Percentiles rank a stretch among this genome's conserved stretches.
Conservation (phyloP, 257 asterid species). For the Jacaranda mimosifolia region DNA sequence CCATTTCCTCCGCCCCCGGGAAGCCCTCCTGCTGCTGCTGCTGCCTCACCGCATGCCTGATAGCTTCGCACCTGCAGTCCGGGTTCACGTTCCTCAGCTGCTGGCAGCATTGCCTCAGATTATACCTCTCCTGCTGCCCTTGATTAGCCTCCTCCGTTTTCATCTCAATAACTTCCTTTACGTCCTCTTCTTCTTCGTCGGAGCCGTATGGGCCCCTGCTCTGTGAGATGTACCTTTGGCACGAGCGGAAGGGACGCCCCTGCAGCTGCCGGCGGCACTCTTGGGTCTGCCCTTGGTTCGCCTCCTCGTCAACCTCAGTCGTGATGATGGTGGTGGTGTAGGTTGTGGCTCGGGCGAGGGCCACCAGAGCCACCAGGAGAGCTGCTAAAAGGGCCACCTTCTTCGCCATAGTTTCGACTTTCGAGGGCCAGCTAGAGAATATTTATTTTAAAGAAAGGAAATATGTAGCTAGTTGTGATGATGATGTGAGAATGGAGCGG, state of each 20-base stretch:
- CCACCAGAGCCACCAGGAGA: conserved; percentile 52
- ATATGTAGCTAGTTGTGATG: not conserved
- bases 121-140: not conserved
- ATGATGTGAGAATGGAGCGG: not conserved
- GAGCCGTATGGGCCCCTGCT: not conserved
- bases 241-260: conserved; percentile 43
- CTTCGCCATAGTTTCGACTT: conserved; percentile 40
- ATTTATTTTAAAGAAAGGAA: not conserved
- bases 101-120: conserved; percentile 43
- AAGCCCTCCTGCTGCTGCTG: conserved; percentile 37
- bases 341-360: conserved; percentile 45
- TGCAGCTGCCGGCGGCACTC: conserved; percentile 51
- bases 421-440: not conserved
- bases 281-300: conserved; percentile 12
- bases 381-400: conserved; percentile 44
- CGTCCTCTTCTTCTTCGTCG: not conserved
- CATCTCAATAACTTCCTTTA: not conserved
- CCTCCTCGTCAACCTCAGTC: conserved; percentile 41
- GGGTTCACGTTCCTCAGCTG: conserved; percentile 36
- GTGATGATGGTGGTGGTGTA: conserved; percentile 54
- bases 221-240: conserved; percentile 41
- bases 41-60: conserved; percentile 41
- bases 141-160: not conserved
- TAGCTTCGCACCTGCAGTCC: conserved; percentile 54
- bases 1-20: not conserved